phyloP scores from a whole-genome alignment of 1,284 basidiomycete genomes.

The Rhodotorula mucilaginosa region DNA sequence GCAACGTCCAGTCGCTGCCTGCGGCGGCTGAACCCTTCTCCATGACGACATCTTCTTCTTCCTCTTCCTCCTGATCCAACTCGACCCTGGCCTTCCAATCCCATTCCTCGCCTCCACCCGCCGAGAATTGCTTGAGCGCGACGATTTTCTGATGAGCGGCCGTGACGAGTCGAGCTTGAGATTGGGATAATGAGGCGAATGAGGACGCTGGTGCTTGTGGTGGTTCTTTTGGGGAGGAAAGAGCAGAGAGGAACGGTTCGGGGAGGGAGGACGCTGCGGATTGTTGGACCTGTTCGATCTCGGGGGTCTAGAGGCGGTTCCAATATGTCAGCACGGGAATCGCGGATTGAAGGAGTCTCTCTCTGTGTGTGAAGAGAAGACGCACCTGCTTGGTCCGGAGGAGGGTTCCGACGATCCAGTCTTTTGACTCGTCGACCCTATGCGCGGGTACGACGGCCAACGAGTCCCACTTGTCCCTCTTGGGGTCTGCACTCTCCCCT shows the following conservation, averaged over 20 bases:
- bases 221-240: neutral
- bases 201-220: neutral
- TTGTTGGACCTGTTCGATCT: slow-evolving; percentile 18
- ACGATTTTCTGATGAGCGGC: slow-evolving; percentile 6
- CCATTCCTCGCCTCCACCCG: slow-evolving; percentile 18
- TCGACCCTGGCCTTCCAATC: slow-evolving; percentile 30
- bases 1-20: slow-evolving; percentile 17
- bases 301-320: slow-evolving; percentile 12
- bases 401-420: slow-evolving; percentile 38
- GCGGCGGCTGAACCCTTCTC: neutral
- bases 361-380: neutral
- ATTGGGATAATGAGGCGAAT: neutral
- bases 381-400: slow-evolving; percentile 38
- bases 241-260: slow-evolving; percentile 12
- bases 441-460: slow-evolving; percentile 20
- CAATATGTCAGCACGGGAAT: too few relatives aligned
- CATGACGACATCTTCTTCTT: neutral
- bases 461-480: slow-evolving; percentile 31
- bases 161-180: slow-evolving; percentile 1
- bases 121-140: slow-evolving; percentile 15
- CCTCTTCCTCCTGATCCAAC: slow-evolving; percentile 15
- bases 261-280: slow-evolving; percentile 10
- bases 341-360: neutral
- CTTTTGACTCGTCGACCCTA: slow-evolving; percentile 27
- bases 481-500: slow-evolving; percentile 16